Evolutionary conservation across 2,329 filamentous ascomycete genomes (phyloP).

Genomic region (Pseudocercospora crystallina): DNA sequence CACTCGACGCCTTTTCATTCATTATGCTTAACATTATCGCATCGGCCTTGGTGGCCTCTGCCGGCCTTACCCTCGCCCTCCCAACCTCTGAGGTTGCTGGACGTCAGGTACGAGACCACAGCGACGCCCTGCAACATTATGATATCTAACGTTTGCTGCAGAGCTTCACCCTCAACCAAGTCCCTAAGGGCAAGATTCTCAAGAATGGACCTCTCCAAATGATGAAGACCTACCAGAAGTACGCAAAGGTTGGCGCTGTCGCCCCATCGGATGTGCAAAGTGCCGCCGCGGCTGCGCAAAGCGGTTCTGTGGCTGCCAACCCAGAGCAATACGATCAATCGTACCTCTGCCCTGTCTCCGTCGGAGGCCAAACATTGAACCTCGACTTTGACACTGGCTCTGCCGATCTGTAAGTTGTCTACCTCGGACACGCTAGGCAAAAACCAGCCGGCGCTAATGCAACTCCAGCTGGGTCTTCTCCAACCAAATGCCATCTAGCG

Average conservation of each 20-base stretch:
- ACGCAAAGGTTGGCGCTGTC: conserved; percentile 29
- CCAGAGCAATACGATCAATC: conserved; percentile 40
- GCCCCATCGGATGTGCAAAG: conserved; percentile 29
- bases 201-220: conserved; percentile 42
- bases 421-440: not conserved
- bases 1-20: conserved; percentile 11
- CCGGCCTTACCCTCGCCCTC: conserved; percentile 30
- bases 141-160: no score
- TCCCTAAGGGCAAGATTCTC: conserved; percentile 28
- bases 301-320: conserved; percentile 41
- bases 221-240: conserved; percentile 44
- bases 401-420: conserved; percentile 60
- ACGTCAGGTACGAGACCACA: conserved; percentile 14
- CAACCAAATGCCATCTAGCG: conserved; percentile 51
- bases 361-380: conserved; percentile 63
- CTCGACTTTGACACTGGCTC: conserved; percentile 72
- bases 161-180: conserved; percentile 32
- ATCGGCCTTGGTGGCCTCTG: conserved; percentile 31
- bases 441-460: conserved; percentile 5
- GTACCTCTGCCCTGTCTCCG: conserved; percentile 55
- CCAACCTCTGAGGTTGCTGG: conserved; percentile 28
- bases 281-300: conserved; percentile 38
- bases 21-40: conserved; percentile 32
- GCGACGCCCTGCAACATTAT: no score
- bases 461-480: conserved; percentile 64